Base-by-base conservation (phyloP, 176 grass and related monocot genomes). In the Pontederia crassipes region DNA sequence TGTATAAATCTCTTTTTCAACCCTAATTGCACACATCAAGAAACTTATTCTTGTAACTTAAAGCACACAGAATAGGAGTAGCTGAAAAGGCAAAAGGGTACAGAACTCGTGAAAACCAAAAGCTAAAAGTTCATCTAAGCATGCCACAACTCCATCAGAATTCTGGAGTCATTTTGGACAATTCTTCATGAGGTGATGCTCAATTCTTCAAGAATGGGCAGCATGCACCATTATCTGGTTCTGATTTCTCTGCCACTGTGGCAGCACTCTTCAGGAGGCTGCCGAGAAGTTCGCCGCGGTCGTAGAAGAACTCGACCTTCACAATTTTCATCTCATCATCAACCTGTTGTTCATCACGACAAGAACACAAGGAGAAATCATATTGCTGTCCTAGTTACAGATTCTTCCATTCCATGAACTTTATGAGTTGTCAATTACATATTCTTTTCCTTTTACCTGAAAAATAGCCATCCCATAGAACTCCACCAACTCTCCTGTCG, bases 401-500 rank as follows among this genome's bases (percentile, higher is more conserved):
- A 12, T 12, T 1, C 57, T 12, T 26, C 1, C 11, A 28, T 58
- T 1, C 49, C 3, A 53, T 16, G 51, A 53, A 53, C 12, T 4
- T 13, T 12, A 0, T 4, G 14, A 4, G 12, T 53, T 14, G 11
- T 14, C 17, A 49, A 48, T 0, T 12, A 10, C 10, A 7, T 10
- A 13, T 9, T 13, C 6, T n/a, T n/a, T n/a, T n/a, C n/a, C n/a
- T n/a, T 11, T 29, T 27, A 79, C 69, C 55, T 79, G 69, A 54
- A 73, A 79, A 40, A 72, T 46, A 10, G 61, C 77, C 56, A 79
- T 79, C 46, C 77, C 77, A 53, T 60, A 73, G 46, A 79, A 61
- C 54, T 73, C 77, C 26, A 72, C 77, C 71, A 72, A 73, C 15
- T 73, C 56, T 7, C 77, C 77, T 1, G 77, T 79, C 2, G 77